Base-by-base conservation (phyloP, 768 basidiomycete species). In the Hebeloma cylindrosporum region DNA sequence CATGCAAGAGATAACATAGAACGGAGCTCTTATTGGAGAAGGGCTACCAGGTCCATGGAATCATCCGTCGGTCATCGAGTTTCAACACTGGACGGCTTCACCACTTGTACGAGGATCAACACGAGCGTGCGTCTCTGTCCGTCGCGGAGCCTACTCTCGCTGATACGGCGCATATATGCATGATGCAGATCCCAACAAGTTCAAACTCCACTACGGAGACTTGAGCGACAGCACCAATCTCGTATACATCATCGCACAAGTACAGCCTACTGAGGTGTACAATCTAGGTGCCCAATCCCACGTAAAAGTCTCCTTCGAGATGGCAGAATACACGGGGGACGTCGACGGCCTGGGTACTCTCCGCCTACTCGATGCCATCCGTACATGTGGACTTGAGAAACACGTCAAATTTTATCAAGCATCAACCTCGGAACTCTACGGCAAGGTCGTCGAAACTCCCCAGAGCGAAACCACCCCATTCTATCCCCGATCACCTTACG, bases 281-380 rank as follows among this genome's bases (percentile, higher is more conserved):
- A 98, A 97, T 67, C 85, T 98, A 40, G 94, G 93, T 33, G 94
- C 94, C 11, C 94, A 98, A 66, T 93, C 90, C 31, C 94, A 98
- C 71, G 94, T 98, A 74, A 98, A 98, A 68, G 94, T 98, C 53
- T 96, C 93, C 20, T 98, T 98, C 66, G 95, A 97, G 68, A 95
- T 98, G 92, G 91, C 94, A 18, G 94, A 98, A 69, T 98, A 98
- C 72, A 98, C 95, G 0, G 93, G 90, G 39, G 95, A 98, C 60
- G 94, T 98, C 37, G 94, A 98, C 57, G 94, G 85, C 6, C 77
- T 98, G 29, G 94, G 94, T 42, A 98, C 94, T 5, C 81, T 98
- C 36, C 90, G 94, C 56, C 80, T 98, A 47, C 85, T 98, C 46
- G 95, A 98, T 59, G 94, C 94, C 43, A 84, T 98, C 65, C 83